Conservation (phyloP, 495 filamentous ascomycete species). For the Podospora didyma region DNA sequence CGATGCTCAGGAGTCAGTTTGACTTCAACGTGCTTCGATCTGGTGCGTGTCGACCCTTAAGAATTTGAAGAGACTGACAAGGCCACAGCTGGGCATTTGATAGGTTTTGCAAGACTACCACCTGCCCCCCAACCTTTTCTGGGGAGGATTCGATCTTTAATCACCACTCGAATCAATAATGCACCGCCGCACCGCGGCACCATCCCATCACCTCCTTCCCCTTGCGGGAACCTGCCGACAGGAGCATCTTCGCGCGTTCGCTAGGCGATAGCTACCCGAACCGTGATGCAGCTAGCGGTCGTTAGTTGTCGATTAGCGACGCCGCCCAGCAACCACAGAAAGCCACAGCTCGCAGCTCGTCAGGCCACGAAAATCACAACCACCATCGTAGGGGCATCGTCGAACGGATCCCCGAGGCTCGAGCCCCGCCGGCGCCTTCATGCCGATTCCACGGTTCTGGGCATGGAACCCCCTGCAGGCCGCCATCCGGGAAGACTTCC, state of each 20-base stretch:
- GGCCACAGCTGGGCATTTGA: too few relatives aligned
- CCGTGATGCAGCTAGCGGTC: slow-evolving; percentile 13
- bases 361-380: too few relatives aligned
- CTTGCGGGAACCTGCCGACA: not conserved
- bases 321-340: not conserved
- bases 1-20: too few relatives aligned
- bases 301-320: slow-evolving; percentile 25
- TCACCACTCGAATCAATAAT: not conserved
- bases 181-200: too few relatives aligned
- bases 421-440: not conserved
- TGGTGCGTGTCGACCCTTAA: too few relatives aligned
- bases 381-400: too few relatives aligned
- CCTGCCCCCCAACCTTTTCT: not conserved
- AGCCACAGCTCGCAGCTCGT: too few relatives aligned
- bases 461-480: slow-evolving; percentile 18
- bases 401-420: not conserved
- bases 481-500: slow-evolving; percentile 25
- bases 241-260: not conserved
- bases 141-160: too few relatives aligned
- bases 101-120: too few relatives aligned
- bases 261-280: not conserved
- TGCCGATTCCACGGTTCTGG: slow-evolving; percentile 19
- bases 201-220: not conserved
- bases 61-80: too few relatives aligned
- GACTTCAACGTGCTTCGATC: too few relatives aligned